phyloP scores from a whole-genome alignment of 73 alveolate species.

The Paramecium pentaurelia region DNA sequence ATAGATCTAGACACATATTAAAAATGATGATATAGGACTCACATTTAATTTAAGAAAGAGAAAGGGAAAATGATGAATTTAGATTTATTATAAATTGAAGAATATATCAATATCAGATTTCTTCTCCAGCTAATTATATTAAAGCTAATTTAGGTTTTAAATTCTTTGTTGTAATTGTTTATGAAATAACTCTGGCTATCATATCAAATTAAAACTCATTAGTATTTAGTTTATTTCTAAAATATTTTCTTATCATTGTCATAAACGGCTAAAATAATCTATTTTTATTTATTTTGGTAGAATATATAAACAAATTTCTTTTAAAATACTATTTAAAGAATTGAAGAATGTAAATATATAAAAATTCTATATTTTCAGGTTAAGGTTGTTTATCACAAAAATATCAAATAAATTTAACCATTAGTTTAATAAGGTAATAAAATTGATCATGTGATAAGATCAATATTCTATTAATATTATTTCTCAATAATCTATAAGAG shows the following conservation, averaged over 20 bases:
- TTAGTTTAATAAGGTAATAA: too few relatives aligned
- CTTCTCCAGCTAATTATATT: constrained; percentile 20
- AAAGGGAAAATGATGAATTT: background rate
- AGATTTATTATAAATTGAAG: background rate
- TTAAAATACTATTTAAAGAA: background rate
- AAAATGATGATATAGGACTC: background rate
- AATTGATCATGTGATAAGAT: too few relatives aligned
- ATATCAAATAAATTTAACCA: too few relatives aligned
- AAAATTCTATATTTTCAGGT: too few relatives aligned
- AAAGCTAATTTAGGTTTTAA: constrained; percentile 12
- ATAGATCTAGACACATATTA: background rate
- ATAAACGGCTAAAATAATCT: background rate
- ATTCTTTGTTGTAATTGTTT: constrained; percentile 34
- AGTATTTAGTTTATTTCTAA: too few relatives aligned
- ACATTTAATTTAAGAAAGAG: constrained; percentile 41
- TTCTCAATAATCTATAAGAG: too few relatives aligned
- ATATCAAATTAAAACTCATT: too few relatives aligned
- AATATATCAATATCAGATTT: background rate
- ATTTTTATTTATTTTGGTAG: background rate
- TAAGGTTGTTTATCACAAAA: too few relatives aligned
- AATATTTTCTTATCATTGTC: background rate
- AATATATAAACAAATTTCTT: too few relatives aligned
- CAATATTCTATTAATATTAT: too few relatives aligned
- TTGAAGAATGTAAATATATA: background rate
- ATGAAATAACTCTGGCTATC: background rate